Evolutionary conservation across 306 rosid genomes (phyloP), one percentile per base, ranked within the genome.

Genomic region (Canavalia ensiformis): DNA sequence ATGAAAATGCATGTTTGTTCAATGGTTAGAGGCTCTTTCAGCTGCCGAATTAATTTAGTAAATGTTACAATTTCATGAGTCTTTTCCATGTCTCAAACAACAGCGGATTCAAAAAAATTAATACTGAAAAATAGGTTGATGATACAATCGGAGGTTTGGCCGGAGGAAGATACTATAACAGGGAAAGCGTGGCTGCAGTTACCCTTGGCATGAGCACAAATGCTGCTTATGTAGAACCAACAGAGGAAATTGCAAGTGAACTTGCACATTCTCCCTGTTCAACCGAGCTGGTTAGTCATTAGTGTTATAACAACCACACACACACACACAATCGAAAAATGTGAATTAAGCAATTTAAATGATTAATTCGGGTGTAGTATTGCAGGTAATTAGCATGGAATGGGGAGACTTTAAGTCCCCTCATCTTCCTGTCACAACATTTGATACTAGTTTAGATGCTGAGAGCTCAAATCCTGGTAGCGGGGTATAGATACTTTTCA

Each of bases 91-190:
- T 66, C 52, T 54, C 50, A 35, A 65, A 46, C 4, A 63, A 82
- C 0, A 63, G 7, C 8, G 66, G 6, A 64, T 65, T 72, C 30
- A 84, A 84, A 47, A 18, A 62, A 70, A 45, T 5, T 25, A 68
- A 54, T n/a, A 9, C 3, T 74, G 72, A 69, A 8, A 49, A 56
- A 50, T 81, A 92, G 95, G 97, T 92, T 68, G 92, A 92, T 84
- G 95, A 88, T 13, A 83, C 92, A 3, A 66, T 92, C 34, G 97
- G 95, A 46, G 76, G 88, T 52, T 87, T 92, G 82, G 94, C 94
- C 2, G 92, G 95, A 78, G 95, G 95, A 65, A 87, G 95, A 82
- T 92, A 92, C 85, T 88, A 87, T 37, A 85, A 81, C 54, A 81
- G 74, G 62, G 97, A 89, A 47, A 78, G 79, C 8, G 92, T 92